phyloP scores from a whole-genome alignment of 192 early-diverging fungal genomes.

The Chytriomyces sp. region DNA sequence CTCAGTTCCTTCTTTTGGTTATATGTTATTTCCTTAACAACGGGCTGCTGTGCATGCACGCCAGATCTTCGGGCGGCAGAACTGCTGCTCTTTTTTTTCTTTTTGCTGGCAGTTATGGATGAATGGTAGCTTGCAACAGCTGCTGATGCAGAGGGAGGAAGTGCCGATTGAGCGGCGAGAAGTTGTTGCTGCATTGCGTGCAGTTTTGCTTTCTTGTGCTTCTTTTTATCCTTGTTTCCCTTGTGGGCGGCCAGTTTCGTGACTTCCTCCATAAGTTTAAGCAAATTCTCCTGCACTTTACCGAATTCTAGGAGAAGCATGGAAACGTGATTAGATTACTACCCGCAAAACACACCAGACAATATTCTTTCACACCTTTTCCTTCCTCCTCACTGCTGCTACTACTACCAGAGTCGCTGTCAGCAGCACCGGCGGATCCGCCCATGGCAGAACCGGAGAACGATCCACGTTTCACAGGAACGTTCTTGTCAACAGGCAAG shows the following conservation, averaged over 20 bases:
- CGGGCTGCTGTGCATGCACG: not conserved
- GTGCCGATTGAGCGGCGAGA: not conserved
- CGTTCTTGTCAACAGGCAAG: not conserved
- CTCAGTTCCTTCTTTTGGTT: slow-evolving; percentile 89
- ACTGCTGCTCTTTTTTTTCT: slow-evolving; percentile 40
- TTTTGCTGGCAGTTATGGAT: slow-evolving; percentile 5
- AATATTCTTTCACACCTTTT: slow-evolving; percentile 8
- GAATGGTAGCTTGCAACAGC: no score
- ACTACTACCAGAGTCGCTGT: not conserved
- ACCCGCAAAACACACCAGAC: not conserved
- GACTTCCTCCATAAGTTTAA: slow-evolving; percentile 36
- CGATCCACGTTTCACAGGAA: not conserved
- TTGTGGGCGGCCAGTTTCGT: slow-evolving; percentile 23
- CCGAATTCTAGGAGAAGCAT: not conserved
- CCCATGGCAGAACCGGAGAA: not conserved
- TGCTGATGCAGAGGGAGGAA: not conserved
- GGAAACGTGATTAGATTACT: not conserved
- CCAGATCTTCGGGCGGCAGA: not conserved
- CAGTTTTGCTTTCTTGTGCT: slow-evolving; percentile 36
- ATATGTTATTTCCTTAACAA: slow-evolving; percentile 68
- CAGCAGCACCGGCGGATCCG: not conserved
- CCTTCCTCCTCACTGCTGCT: slow-evolving; percentile 35
- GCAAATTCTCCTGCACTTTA: slow-evolving; percentile 22
- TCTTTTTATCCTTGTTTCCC: slow-evolving; percentile 40
- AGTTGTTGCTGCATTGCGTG: slow-evolving; percentile 22